Base-by-base conservation (phyloP, 73 alveolate species). In the Uronychia binucleata region DNA sequence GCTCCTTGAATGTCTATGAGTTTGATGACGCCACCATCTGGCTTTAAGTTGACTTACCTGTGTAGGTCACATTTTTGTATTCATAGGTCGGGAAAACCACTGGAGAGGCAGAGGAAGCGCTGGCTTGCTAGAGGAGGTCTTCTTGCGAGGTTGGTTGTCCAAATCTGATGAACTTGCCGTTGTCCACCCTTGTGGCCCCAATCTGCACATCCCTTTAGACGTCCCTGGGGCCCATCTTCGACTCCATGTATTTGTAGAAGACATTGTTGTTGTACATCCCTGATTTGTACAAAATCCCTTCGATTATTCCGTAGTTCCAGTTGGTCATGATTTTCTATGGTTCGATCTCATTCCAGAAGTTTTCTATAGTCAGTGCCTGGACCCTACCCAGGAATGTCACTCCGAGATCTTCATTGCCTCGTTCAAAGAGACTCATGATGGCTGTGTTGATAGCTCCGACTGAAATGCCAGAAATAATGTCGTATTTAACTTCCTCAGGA, bases 391-490 rank as follows among this genome's bases (percentile, higher is more conserved):
- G 19, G 19, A 46, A 46, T 5, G 67, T 11, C n/a, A 46, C 19
- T 46, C n/a, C 5, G 19, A 46, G 67, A 46, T 46, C 67, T 46
- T 46, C 67, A 11, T 46, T 19, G 19, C 19, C 19, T 46, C 19
- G 5, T 46, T 46, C 19, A 19, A 46, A 46, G 5, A 46, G 67
- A 46, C 67, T 46, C 67, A 46, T 46, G 19, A 46, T 46, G n/a
- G 77, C 88, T 28, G 94, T 88, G 77, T 92, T 92, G 13, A 88
- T 34, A 46, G 94, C 88, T 57, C 97, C 97, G 0, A 86, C 87
- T 75, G 94, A 88, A 25, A 92, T 88, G 0, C 97, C 97, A 27
- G 91, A 32, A 8, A 92, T 85, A 1, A 92, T 91, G 78, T 92
- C 92, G 59, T 84, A 92, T 26, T 26, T 26, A 57, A 32, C 80